Evolutionary conservation across 192 early-diverging fungal genomes (phyloP), one percentile per base, ranked within the genome.

Genomic region (Coemansia sp.): DNA sequence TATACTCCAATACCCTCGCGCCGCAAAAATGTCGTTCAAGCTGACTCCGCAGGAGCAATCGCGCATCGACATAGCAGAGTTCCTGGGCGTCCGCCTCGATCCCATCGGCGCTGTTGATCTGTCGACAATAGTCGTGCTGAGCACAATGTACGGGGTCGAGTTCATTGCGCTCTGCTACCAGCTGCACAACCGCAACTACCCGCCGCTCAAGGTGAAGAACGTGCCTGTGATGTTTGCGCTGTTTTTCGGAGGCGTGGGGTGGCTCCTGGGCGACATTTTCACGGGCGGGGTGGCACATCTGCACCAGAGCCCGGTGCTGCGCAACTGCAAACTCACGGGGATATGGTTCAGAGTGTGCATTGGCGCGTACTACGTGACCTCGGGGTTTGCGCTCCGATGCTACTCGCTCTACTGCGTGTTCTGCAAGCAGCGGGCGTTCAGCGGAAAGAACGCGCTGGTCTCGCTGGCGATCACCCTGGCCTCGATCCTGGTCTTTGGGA

Each of bases 371-470:
- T 72, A 70, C 13, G 64, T 75, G 0, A 70, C 73, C 3, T 63
- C 63, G 5, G 33, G 67, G 29, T 81, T 75, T 61, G 66, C 70
- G 10, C 57, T 81, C 9, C 70, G 79, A 30, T 71, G 66, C 49
- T 81, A 70, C 28, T 71, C 79, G 20, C 46, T 81, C 12, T 75
- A 81, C 61, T 48, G 67, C 37, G 70, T 81, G 31, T 81, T 81
- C 30, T 56, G 43, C 51, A 72, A 64, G 28, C 65, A 67, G 1
- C 74, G 66, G 42, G 68, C 79, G 9, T 81, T 67, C 57, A 71
- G 59, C 2, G 72, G 70, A 0, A 61, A 52, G 26, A n/a, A 40
- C 3, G 30, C 64, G 13, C 21, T 66, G 4, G 1, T 69, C n/a
- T 60, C 60, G 18, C 10, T 71, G 2, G 48, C 59, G 2, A 3